Percentiles rank a stretch among this genome's conserved stretches.
phyloP scores from a whole-genome alignment of 2,329 filamentous ascomycete genomes.

The Trichoderma sp. region DNA sequence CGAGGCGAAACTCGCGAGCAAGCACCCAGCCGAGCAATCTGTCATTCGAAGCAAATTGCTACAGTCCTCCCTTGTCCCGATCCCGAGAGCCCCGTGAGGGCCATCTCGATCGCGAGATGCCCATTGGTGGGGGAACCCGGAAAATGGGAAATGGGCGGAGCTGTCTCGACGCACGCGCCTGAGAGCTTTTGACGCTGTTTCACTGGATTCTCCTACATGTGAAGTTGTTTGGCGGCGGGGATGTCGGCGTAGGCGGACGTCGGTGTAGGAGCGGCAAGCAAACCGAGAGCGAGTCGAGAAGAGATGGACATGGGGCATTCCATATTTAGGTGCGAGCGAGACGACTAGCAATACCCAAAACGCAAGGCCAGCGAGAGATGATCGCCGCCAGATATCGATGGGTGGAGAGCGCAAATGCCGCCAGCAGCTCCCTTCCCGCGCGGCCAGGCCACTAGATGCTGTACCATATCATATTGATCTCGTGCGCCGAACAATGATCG shows the following conservation, averaged over 20 bases:
- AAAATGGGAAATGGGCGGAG: background rate
- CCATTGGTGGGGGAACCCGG: conserved; percentile 8
- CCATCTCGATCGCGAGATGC: background rate
- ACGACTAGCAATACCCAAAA: no score
- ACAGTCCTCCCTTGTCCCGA: background rate
- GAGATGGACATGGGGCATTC: background rate
- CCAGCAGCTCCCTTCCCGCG: background rate
- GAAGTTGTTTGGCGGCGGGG: background rate
- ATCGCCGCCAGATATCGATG: background rate
- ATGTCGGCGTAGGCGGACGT: background rate
- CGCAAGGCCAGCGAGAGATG: background rate
- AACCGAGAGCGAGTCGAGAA: background rate
- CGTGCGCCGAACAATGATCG: background rate
- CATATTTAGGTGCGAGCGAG: background rate
- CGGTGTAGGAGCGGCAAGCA: background rate
- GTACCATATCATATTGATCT: no score
- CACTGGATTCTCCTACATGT: background rate
- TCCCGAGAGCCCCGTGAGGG: background rate
- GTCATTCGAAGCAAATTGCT: background rate
- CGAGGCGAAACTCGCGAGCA: background rate
- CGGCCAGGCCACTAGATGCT: background rate
- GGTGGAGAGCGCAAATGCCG: background rate
- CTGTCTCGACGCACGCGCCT: background rate
- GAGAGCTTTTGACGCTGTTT: background rate
- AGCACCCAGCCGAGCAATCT: background rate